Base-by-base conservation (phyloP, 305 asterid species). In the Lippia alba region DNA sequence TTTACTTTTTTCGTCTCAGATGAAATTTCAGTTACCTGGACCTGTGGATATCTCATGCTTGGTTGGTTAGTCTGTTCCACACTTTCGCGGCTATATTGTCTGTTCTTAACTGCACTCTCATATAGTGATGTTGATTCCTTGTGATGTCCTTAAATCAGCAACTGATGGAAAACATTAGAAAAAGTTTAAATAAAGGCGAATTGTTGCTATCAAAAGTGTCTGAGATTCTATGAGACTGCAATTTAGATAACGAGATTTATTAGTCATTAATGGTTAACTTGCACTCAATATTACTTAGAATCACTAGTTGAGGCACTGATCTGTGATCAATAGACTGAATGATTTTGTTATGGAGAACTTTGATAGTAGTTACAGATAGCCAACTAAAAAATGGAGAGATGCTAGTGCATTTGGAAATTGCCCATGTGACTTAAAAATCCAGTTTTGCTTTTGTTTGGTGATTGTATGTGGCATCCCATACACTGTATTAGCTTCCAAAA, bases 41-140 rank as follows among this genome's bases (percentile, higher is more conserved):
- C 34, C 15, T 61, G 50, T 61, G 16, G 19, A 72, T 55, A 61
- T 55, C 60, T 71, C 63, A 46, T 69, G 70, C 63, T 66, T 48
- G 44, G 62, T 51, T 56, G 44, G 70, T 66, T 73, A 59, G 12
- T 18, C 7, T 53, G 39, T 59, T 15, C 66, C n/a, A n/a, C n/a
- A n/a, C n/a, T n/a, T n/a, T n/a, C 15, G 51, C 58, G 51, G 34
- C 24, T 24, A 24, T 57, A 3, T 70, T 24, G 14, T 14, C 8
- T 56, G 20, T 48, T 61, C 54, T 61, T 20, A 46, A 39, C 61
- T 14, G 17, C 51, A 20, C 50, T 45, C n/a, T 69, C 40, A 32
- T 30, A 11, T 5, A 8, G 5, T 14, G 24, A 58, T 32, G 48
- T 57, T 24, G 50, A 34, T 30, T 54, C 62, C 36, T 46, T 56